Evolutionary conservation across 2,329 filamentous ascomycete species (phyloP), one percentile per base, ranked within the genome.

Genomic region (Arthrinium phaeospermum): DNA sequence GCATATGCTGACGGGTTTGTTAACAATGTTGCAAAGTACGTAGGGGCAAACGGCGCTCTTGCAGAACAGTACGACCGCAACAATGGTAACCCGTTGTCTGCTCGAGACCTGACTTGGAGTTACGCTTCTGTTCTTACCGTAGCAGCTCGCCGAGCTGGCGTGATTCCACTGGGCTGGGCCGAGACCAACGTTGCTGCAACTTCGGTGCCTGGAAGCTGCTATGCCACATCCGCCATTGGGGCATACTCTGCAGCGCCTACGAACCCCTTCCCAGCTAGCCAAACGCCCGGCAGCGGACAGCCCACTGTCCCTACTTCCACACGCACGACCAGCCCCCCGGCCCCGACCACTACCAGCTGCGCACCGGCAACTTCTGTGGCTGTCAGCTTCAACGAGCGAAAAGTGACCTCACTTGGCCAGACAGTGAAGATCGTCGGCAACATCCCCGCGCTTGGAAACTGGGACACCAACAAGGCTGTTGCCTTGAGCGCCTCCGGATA

Each of bases 391-490:
- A 84, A 89, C 68, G 89, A 87, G 74, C 77, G 85, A 0, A 90
- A 87, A 27, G 85, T 82, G 0, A 94, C 92, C 0, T 78, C 78
- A 2, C 89, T 80, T 68, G 92, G 92, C 4, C 86, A 94, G 79
- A 90, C 86, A 12, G 86, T 95, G 78, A 92, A 91, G 79, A 80
- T 95, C 16, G 85, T 88, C 0, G 93, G 93, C 24, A 89, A 86
- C 71, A 85, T 87, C 68, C 77, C 85, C 0, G 83, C 87, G 44
- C 86, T 95, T 10, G 92, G 92, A 13, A 85, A 79, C 76, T 94
- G 92, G 92, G 83, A 90, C 73, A 83, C 87, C 0, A 77, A 74
- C 61, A 83, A 81, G 41, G 92, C 88, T 0, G 77, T 92, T 2
- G 77, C 88, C 0, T 83, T 95, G 27, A 88, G 85, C 67, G 89